phyloP scores from a whole-genome alignment of 768 basidiomycete genomes.

The Daedalea quercina region DNA sequence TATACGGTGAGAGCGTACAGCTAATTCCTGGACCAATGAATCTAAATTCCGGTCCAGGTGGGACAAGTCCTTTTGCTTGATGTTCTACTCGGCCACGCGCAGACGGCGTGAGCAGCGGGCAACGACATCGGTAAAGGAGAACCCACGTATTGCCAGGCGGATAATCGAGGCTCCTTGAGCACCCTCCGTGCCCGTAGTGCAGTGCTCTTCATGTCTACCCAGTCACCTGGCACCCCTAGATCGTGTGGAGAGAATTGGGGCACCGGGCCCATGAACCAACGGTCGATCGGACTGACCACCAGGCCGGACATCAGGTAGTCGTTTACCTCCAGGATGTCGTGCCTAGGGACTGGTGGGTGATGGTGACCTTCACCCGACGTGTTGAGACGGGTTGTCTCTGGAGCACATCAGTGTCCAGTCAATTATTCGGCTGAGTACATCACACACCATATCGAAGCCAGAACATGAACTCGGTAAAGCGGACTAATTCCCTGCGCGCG shows the following conservation, averaged over 20 bases:
- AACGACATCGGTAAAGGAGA: background rate
- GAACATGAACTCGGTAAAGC: constrained; percentile 73
- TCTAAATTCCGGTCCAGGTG: constrained; percentile 65
- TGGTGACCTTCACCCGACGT: constrained; percentile 42
- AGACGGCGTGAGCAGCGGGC: background rate
- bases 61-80: constrained; percentile 42
- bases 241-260: constrained; percentile 45
- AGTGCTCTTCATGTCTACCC: constrained; percentile 30
- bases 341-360: constrained; percentile 35
- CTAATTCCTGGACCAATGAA: constrained; percentile 55
- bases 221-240: constrained; percentile 37
- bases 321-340: constrained; percentile 78
- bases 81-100: constrained; percentile 29
- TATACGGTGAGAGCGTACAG: constrained; percentile 49
- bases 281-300: constrained; percentile 61
- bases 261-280: constrained; percentile 68
- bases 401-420: constrained; percentile 1
- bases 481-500: constrained; percentile 59
- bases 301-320: constrained; percentile 72
- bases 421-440: background rate
- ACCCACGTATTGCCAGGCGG: constrained; percentile 4
- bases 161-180: constrained; percentile 35
- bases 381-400: constrained; percentile 46
- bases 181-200: constrained; percentile 43
- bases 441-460: constrained; percentile 71